A percentile compares a stretch with the other conserved stretches of the same genome.
These are phyloP conservation scores for Calonectria ilicicola DNA, from an alignment of 2,329 filamentous ascomycete species.

Conservation along the genomic window DNA sequence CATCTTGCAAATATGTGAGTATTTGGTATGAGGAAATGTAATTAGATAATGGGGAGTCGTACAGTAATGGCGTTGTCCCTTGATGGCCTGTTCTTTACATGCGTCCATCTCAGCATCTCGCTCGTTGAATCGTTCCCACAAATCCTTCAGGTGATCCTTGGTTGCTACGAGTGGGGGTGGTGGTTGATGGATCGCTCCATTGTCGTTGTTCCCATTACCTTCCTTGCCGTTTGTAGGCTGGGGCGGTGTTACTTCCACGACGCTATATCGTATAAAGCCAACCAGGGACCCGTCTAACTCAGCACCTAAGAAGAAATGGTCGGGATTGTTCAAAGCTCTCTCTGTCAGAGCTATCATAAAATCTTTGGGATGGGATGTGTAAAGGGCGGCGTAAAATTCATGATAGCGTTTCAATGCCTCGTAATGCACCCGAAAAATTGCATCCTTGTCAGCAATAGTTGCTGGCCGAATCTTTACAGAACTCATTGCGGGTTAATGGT, in stretches of 20 bases:
- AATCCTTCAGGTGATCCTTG: constrained; percentile 34
- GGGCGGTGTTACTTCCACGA: neutral
- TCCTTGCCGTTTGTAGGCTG: neutral
- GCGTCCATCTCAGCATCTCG: constrained; percentile 33
- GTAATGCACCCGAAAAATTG: constrained; percentile 34
- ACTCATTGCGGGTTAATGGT: constrained; percentile 16
- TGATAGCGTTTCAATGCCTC: constrained; percentile 33
- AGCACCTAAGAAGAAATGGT: constrained; percentile 28
- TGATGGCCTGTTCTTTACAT: constrained; percentile 26
- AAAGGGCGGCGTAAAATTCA: constrained; percentile 38
- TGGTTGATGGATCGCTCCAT: neutral
- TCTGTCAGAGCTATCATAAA: constrained; percentile 28
- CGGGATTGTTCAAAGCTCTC: constrained; percentile 29
- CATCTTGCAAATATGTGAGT: constrained; percentile 23
- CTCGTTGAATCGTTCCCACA: constrained; percentile 35
- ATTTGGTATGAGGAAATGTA: neutral
- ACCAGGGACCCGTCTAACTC: constrained; percentile 28
- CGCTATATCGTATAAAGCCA: constrained; percentile 36
- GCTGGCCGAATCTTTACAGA: constrained; percentile 32
- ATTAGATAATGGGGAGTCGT: neutral
- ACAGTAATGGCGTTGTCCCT: constrained; percentile 33
- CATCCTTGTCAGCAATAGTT: constrained; percentile 28
- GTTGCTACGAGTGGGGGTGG: neutral
- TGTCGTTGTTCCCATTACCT: neutral
- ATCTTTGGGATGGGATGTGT: constrained; percentile 31